Evolutionary conservation across 192 early-diverging fungal species (phyloP).

Genomic region (Paraglomus occultum): DNA sequence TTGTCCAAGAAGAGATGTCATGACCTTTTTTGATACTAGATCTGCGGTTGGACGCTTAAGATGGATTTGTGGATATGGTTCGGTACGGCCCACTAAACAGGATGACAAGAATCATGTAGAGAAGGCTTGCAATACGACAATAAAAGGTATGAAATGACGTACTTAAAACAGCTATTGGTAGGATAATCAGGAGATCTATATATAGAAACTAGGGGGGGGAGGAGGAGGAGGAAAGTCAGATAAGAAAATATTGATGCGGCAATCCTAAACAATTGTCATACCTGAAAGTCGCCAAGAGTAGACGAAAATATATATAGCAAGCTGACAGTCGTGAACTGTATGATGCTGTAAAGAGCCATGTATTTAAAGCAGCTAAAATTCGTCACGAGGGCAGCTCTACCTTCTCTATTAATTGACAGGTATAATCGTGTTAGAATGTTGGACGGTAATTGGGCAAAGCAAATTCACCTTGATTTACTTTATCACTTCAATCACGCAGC

Average conservation of each 20-base stretch:
- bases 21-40: conserved; percentile 85
- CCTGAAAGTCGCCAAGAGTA: conserved; percentile 90
- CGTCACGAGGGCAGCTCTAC: conserved; percentile 93
- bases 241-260: neutral
- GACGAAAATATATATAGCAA: conserved; percentile 85
- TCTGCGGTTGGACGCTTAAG: conserved; percentile 86
- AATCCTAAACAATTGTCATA: conserved; percentile 3
- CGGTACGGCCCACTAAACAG: conserved; percentile 81
- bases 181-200: conserved; percentile 90
- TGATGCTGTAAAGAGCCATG: conserved; percentile 96
- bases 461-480: conserved; percentile 45
- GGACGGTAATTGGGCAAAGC: neutral
- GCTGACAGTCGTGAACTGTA: conserved; percentile 95
- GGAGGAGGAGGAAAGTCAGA: conserved; percentile 39
- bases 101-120: conserved; percentile 2
- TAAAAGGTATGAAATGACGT: conserved; percentile 22
- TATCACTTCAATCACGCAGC: conserved; percentile 89
- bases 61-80: conserved; percentile 68
- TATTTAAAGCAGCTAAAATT: conserved; percentile 99
- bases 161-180: conserved; percentile 80
- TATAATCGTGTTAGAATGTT: neutral
- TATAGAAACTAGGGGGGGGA: conserved; percentile 77
- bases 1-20: conserved; percentile 89
- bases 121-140: neutral
- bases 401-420: conserved; percentile 60